Conservation (phyloP, 768 basidiomycete genomes). For the Chalciporus piperatus region DNA sequence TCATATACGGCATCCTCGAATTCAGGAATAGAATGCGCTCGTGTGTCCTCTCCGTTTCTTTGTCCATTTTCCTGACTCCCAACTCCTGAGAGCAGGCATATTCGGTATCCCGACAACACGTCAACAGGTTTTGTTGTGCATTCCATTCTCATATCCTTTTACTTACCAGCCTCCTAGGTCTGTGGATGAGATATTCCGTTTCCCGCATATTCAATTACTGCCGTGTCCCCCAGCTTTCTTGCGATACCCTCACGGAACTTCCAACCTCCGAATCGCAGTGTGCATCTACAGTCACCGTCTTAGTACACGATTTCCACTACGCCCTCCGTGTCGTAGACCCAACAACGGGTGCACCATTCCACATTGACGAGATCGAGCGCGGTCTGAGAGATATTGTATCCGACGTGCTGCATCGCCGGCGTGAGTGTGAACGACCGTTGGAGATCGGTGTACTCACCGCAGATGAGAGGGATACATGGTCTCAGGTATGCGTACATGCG, state of each 20-base stretch:
- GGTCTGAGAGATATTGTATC: constrained; percentile 42
- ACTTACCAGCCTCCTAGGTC: constrained; percentile 32
- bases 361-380: constrained; percentile 42
- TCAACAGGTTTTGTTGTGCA: constrained; percentile 53
- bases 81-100: constrained; percentile 46
- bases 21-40: constrained; percentile 65
- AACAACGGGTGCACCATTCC: constrained; percentile 28
- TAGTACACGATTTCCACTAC: constrained; percentile 80
- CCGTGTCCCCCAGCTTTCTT: constrained; percentile 65
- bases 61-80: constrained; percentile 4
- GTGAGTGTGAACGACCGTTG: constrained; percentile 53
- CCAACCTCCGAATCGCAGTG: constrained; percentile 38
- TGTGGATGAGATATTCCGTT: constrained; percentile 62
- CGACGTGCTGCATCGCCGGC: constrained; percentile 56
- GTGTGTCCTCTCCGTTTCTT: constrained; percentile 39
- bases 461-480: constrained; percentile 82
- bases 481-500: constrained; percentile 47
- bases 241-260: constrained; percentile 58
- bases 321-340: constrained; percentile 58
- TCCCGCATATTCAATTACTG: constrained; percentile 72
- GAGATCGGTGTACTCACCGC: constrained; percentile 72
- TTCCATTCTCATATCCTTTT: neutral
- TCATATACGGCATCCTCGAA: constrained; percentile 66
- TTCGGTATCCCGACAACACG: constrained; percentile 66
- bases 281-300: constrained; percentile 57